These are phyloP conservation scores for Cercospora brassicicola DNA, from an alignment of 2,329 filamentous ascomycete species.

Conservation along the genomic window DNA sequence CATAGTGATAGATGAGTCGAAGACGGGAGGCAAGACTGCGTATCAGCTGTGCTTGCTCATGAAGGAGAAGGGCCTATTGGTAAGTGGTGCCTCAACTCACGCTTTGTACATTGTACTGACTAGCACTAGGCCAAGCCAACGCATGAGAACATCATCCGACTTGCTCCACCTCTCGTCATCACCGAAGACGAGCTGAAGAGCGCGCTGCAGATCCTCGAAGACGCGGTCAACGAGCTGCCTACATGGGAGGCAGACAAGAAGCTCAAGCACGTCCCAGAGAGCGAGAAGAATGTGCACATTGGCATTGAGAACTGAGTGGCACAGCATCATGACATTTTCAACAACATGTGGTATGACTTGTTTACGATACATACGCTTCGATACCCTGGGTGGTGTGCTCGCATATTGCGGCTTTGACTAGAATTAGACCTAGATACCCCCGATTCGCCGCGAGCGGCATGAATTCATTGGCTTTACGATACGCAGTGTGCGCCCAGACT, in stretches of 20 bases:
- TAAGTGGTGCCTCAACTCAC: conserved; percentile 50
- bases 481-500: not conserved
- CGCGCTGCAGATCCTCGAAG: conserved; percentile 75
- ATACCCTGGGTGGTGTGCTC: conserved; percentile 6
- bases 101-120: conserved; percentile 60
- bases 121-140: conserved; percentile 88
- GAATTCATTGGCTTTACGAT: not conserved
- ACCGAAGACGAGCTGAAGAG: conserved; percentile 80
- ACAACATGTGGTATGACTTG: not conserved
- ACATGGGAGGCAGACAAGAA: conserved; percentile 59
- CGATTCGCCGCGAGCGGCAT: not conserved
- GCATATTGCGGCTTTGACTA: conserved; percentile 9
- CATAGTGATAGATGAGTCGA: conserved; percentile 88
- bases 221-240: conserved; percentile 79
- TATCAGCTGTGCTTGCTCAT: conserved; percentile 96
- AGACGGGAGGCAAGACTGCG: conserved; percentile 79
- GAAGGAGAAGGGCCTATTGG: conserved; percentile 91
- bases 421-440: conserved; percentile 19
- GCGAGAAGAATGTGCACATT: conserved; percentile 64
- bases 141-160: conserved; percentile 95
- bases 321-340: not conserved
- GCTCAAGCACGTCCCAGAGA: conserved; percentile 56
- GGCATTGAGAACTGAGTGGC: conserved; percentile 55
- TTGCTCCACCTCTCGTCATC: conserved; percentile 95
- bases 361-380: not conserved